phyloP scores from a whole-genome alignment of 2,329 filamentous ascomycete genomes.

The Chalaropsis ovoidea region DNA sequence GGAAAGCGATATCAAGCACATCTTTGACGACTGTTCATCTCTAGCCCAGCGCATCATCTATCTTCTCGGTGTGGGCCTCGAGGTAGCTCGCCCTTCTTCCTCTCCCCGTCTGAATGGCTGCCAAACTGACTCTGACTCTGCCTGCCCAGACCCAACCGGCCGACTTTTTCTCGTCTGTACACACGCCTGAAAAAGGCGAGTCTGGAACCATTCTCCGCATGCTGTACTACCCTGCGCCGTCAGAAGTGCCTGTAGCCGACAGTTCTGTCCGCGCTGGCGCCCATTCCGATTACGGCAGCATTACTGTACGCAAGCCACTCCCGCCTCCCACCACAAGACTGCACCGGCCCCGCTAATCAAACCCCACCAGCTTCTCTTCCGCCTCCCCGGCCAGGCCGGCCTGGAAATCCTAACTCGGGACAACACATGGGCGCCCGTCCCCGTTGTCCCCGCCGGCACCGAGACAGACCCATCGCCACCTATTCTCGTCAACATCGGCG shows the following conservation, averaged over 20 bases:
- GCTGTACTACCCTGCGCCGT: constrained; percentile 58
- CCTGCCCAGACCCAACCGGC: constrained; percentile 37
- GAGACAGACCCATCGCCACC: constrained; percentile 53
- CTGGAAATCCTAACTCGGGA: constrained; percentile 64
- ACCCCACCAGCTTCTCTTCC: constrained; percentile 60
- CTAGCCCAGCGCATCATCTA: constrained; percentile 64
- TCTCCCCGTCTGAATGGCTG: constrained; percentile 28
- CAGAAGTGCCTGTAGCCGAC: constrained; percentile 28
- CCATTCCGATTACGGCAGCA: constrained; percentile 74
- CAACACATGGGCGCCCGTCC: constrained; percentile 51
- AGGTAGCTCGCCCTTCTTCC: constrained; percentile 37
- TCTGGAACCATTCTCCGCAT: constrained; percentile 56
- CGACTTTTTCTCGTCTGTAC: constrained; percentile 47
- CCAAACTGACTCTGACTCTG: neutral
- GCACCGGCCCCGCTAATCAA: neutral
- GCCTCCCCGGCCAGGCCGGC: constrained; percentile 71
- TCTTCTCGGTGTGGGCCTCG: constrained; percentile 68
- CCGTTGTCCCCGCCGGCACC: constrained; percentile 53
- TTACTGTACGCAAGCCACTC: constrained; percentile 36
- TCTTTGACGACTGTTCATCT: constrained; percentile 59
- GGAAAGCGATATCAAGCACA: constrained; percentile 52
- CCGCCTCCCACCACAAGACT: neutral
- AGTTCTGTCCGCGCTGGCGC: constrained; percentile 68
- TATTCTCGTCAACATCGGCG: constrained; percentile 68
- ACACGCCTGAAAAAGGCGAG: constrained; percentile 37